Evolutionary conservation across 192 early-diverging fungal genomes (phyloP), one percentile per base, ranked within the genome.

Genomic region (Backusella westeae): DNA sequence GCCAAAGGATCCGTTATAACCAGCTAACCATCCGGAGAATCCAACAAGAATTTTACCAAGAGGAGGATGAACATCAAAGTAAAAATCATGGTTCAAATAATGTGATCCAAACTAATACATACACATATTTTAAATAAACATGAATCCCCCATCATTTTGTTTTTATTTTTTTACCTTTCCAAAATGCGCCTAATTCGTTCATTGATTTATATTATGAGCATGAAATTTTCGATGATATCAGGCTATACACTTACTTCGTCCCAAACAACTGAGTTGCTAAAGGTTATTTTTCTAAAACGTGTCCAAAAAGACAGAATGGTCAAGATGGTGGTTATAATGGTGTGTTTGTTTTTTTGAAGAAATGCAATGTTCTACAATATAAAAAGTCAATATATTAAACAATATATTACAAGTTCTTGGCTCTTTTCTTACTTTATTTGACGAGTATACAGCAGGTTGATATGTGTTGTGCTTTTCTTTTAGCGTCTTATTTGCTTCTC

Each of bases 41-140:
- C 91, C 97, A 21, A 97, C 90, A 23, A 99, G 86, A 88, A 98
- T 98, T 87, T 99, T 99, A 65, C 97, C 97, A 74, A 98, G 86
- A 14, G 98, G 97, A 29, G 98, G 98, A 83, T 99, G 98, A 2
- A 99, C 97, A 84, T 99, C 98, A 78, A 95, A 95, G 80, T 97
- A 99, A 78, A 97, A 99, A 39, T 93, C 92, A 36, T 89, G 85
- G 67, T 98, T 95, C 65, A 99, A 82, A 83, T 99, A 99, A 80
- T 97, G 86, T 14, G 93, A 94, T 21, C 92, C 98, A 86, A 99
- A 99, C 89, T 98, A 90, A 34, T 38, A n/a, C 8, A 49, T n/a
- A 44, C 19, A 49, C n/a, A 49, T 49, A n/a, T 5, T 32, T 32
- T 32, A 32, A 32, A 32, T 5, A n/a, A 53, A 4, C 23, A 14